Evolutionary conservation across 2,329 filamentous ascomycete genomes (phyloP), one percentile per base, ranked within the genome.

Genomic region (Trichoderma oligosporum): DNA sequence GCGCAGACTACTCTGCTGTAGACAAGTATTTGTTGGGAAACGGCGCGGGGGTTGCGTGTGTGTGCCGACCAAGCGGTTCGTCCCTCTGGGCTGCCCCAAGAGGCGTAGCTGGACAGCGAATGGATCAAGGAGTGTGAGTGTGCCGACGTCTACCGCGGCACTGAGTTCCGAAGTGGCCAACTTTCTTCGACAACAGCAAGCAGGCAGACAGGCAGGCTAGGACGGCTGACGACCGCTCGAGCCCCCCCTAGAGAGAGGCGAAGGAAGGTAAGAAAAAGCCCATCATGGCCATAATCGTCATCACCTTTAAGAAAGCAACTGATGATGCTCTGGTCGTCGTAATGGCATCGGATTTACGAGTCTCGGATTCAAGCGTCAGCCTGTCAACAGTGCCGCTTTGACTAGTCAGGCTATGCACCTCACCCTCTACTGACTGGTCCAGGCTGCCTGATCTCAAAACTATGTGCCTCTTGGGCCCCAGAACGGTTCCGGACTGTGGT

Each of bases 151-250:
- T 41, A 39, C 31, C 46, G 42, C 55, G 16, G 16, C n/a, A 33
- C 39, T 5, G 9, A 16, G 16, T 29, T 52, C 55, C 55, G 55
- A 57, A 33, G 55, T 57, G 55, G 55, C 55, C 55, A 57, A 52
- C n/a, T 12, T 38, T 38, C 47, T 39, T 27, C n/a, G 22, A 55
- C 31, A 14, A 9, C 52, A 24, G n/a, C 12, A 33, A 29, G 33
- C 29, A 44, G 39, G n/a, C n/a, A n/a, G n/a, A n/a, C n/a, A n/a
- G n/a, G n/a, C n/a, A n/a, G n/a, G n/a, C n/a, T n/a, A n/a, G n/a
- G n/a, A n/a, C n/a, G n/a, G 53, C 44, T 52, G 55, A 45, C 47
- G 55, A 52, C 55, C 45, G n/a, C 55, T 47, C 46, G 47, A 51
- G 54, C 54, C 54, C 20, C 46, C 54, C 54, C 20, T 38, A 42